These are phyloP conservation scores for Salvia sclarea DNA, from an alignment of 305 asterid genomes.

Conservation along the genomic window DNA sequence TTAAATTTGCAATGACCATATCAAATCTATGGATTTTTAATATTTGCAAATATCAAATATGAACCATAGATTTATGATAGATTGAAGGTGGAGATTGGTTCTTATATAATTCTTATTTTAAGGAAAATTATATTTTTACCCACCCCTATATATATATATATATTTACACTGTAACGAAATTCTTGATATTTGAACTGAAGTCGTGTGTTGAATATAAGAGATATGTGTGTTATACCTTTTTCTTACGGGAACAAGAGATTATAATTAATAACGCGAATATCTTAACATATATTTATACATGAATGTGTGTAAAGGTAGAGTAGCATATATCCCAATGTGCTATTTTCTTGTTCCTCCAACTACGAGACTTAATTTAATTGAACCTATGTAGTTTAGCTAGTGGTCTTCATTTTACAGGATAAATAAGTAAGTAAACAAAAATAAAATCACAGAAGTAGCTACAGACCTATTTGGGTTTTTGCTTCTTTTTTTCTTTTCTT, in stretches of 20 bases:
- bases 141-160: too few species aligned
- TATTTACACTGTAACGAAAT: too few species aligned
- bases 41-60: too few species aligned
- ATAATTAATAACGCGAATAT: not conserved
- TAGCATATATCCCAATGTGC: not conserved
- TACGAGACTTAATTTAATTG: not conserved
- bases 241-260: not conserved
- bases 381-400: not conserved
- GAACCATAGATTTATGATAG: too few species aligned
- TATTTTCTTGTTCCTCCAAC: not conserved
- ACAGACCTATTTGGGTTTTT: not conserved
- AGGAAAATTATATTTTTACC: too few species aligned
- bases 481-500: not conserved
- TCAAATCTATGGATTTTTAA: too few species aligned
- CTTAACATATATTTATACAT: not conserved
- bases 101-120: too few species aligned
- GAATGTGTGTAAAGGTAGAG: not conserved
- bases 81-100: too few species aligned
- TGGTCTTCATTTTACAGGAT: not conserved
- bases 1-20: too few species aligned
- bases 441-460: conserved; percentile 10
- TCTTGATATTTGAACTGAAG: too few species aligned
- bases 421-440: not conserved
- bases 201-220: too few species aligned
- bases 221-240: too few species aligned